Percentiles rank a stretch among this genome's conserved stretches.
These are phyloP conservation scores for Phlebiopsis flavidoalba DNA, from an alignment of 768 basidiomycete species.

Conservation along the genomic window DNA sequence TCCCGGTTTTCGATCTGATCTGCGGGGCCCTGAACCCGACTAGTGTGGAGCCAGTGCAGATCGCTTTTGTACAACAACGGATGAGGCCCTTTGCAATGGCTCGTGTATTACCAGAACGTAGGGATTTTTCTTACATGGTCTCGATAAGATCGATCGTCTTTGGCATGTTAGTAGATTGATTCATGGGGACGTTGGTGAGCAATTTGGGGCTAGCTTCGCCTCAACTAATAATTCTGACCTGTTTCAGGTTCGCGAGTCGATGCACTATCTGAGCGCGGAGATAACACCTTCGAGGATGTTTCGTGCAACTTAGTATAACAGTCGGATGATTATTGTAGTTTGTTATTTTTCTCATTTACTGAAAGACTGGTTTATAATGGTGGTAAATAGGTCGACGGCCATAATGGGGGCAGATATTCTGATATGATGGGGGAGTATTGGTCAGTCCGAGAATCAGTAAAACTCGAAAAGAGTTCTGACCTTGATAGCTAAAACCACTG, in stretches of 20 bases:
- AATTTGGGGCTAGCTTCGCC: too few relatives aligned
- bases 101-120: not conserved
- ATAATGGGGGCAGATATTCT: constrained; percentile 95
- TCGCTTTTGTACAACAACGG: not conserved
- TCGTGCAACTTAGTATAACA: too few relatives aligned
- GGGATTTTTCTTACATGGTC: not conserved
- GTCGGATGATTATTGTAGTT: too few relatives aligned
- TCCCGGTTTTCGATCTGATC: not conserved
- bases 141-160: too few relatives aligned
- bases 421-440: not conserved
- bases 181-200: too few relatives aligned
- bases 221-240: too few relatives aligned
- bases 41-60: not conserved
- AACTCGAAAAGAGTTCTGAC: constrained; percentile 24
- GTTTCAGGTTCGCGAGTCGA: too few relatives aligned
- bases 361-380: constrained; percentile 49
- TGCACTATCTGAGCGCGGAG: too few relatives aligned
- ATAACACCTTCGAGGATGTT: too few relatives aligned
- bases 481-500: constrained; percentile 78
- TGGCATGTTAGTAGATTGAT: too few relatives aligned
- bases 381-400: constrained; percentile 77
- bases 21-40: not conserved
- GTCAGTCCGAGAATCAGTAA: not conserved
- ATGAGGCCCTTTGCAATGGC: not conserved
- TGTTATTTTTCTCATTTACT: too few relatives aligned